phyloP scores from a whole-genome alignment of 208 protist species.

The Herpetomonas samuelpessoai region DNA sequence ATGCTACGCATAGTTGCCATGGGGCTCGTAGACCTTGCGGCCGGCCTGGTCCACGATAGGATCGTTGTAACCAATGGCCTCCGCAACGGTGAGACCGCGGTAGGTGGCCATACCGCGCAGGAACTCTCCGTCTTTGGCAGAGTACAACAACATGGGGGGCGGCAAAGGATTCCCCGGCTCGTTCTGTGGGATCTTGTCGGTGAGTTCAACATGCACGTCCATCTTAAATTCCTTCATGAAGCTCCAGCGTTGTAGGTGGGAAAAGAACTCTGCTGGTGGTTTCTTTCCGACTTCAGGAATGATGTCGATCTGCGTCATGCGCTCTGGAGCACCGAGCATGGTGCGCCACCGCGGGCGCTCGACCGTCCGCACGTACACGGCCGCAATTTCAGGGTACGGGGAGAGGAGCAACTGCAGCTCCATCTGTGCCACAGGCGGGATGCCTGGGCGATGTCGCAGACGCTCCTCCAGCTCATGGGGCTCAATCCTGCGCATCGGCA shows the following conservation, averaged over 20 bases:
- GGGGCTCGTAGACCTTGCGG: conserved; percentile 35
- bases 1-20: conserved; percentile 26
- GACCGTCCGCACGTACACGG: conserved; percentile 74
- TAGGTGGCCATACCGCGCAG: conserved; percentile 60
- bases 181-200: conserved; percentile 19
- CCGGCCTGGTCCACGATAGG: conserved; percentile 59
- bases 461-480: conserved; percentile 41
- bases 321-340: conserved; percentile 56
- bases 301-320: conserved; percentile 86
- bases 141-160: conserved; percentile 59
- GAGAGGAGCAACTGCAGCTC: conserved; percentile 83
- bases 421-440: conserved; percentile 79
- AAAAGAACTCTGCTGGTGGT: conserved; percentile 47
- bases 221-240: conserved; percentile 85
- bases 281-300: conserved; percentile 37
- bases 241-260: conserved; percentile 77
- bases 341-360: conserved; percentile 69
- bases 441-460: conserved; percentile 30
- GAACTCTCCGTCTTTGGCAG: conserved; percentile 40
- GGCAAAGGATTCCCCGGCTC: conserved; percentile 18
- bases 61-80: conserved; percentile 69
- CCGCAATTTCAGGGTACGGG: conserved; percentile 52
- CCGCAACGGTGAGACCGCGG: conserved; percentile 53
- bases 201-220: conserved; percentile 85
- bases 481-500: conserved; percentile 65